A percentile compares a stretch with the other conserved stretches of the same genome.
phyloP scores from a whole-genome alignment of 495 filamentous ascomycete genomes.

The Hyphodiscus hymeniophilus region DNA sequence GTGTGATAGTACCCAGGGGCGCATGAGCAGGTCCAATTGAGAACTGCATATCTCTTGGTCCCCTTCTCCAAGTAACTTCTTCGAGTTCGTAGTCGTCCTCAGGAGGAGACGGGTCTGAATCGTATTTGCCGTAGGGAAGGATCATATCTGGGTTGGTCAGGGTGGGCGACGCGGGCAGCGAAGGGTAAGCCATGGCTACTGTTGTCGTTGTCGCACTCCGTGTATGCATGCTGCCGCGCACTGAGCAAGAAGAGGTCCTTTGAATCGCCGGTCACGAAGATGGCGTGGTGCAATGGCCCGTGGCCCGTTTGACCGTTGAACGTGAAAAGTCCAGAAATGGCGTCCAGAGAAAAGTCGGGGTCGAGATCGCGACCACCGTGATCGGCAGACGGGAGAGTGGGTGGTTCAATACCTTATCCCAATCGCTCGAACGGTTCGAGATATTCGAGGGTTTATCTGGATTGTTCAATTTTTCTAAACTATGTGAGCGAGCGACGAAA shows the following conservation, averaged over 20 bases:
- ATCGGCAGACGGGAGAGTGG: no score
- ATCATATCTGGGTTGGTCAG: conserved; percentile 95
- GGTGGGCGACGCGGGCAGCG: conserved; percentile 61
- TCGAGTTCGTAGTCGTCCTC: conserved; percentile 6
- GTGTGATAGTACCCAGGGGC: conserved; percentile 44
- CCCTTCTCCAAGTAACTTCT: conserved; percentile 14
- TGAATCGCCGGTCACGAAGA: background rate
- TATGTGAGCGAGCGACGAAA: no score
- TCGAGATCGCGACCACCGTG: no score
- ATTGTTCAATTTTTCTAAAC: no score
- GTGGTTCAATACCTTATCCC: no score
- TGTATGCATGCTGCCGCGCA: conserved; percentile 19
- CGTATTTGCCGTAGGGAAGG: conserved; percentile 57
- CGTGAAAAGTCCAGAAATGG: no score
- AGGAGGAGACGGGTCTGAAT: conserved; percentile 37
- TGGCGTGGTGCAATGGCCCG: no score
- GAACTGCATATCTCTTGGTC: conserved; percentile 17
- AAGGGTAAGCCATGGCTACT: conserved; percentile 29
- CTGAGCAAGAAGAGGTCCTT: conserved; percentile 2
- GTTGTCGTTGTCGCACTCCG: conserved; percentile 17
- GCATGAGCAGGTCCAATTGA: conserved; percentile 19
- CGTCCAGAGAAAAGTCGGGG: no score
- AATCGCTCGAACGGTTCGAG: no score
- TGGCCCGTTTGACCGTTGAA: no score
- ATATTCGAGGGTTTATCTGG: no score